phyloP scores from a whole-genome alignment of 2,329 filamentous ascomycete genomes.

The Onygena corvina region DNA sequence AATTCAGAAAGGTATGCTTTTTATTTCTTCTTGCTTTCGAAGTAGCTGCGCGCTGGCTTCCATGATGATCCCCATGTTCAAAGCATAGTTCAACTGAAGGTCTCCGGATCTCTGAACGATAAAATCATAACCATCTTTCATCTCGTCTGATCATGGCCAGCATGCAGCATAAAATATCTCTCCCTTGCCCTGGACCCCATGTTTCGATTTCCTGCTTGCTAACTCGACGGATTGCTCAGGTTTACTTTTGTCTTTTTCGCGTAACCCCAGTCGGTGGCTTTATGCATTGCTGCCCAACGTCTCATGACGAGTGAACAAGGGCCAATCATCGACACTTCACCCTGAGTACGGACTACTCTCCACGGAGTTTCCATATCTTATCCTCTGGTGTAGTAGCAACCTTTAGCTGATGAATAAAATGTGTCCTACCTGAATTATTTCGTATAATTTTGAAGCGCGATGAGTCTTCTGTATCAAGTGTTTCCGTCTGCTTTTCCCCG shows the following conservation, averaged over 20 bases:
- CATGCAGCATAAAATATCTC: background rate
- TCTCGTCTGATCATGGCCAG: constrained; percentile 10
- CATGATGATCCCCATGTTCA: constrained; percentile 20
- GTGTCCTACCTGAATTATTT: too few relatives aligned
- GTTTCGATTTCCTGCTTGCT: background rate
- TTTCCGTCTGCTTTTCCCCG: background rate
- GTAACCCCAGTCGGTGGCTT: background rate
- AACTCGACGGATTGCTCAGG: background rate
- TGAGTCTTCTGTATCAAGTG: background rate
- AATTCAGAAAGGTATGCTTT: background rate
- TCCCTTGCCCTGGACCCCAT: background rate
- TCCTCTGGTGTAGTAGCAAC: too few relatives aligned
- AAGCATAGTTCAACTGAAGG: constrained; percentile 25
- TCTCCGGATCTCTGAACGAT: constrained; percentile 21
- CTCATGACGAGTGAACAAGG: background rate
- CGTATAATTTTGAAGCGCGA: background rate
- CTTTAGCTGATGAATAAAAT: too few relatives aligned
- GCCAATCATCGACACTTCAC: background rate
- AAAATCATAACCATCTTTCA: constrained; percentile 22
- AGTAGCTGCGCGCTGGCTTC: constrained; percentile 8
- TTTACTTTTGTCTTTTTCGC: background rate
- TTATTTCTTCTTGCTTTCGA: background rate
- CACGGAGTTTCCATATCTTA: too few relatives aligned
- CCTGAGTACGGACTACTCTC: background rate
- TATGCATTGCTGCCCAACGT: constrained; percentile 6